phyloP scores from a whole-genome alignment of 1,284 basidiomycete genomes.

The Austroboletus niveus region DNA sequence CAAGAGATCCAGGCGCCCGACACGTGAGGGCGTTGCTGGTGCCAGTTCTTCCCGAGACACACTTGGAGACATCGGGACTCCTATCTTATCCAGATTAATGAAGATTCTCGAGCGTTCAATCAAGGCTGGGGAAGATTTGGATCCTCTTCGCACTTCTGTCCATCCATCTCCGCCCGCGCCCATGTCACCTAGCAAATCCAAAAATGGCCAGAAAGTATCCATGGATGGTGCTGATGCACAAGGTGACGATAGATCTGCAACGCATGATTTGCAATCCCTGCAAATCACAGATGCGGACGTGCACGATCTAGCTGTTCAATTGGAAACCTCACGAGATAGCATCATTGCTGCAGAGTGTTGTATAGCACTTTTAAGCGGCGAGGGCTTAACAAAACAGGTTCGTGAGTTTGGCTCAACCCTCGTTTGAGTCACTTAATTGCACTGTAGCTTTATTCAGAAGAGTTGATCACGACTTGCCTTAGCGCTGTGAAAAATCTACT shows the following conservation, averaged over 20 bases:
- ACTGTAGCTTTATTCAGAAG: conserved; percentile 83
- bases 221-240: conserved; percentile 31
- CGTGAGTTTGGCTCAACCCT: conserved; percentile 18
- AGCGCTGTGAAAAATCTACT: conserved; percentile 77
- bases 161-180: conserved; percentile 13
- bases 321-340: conserved; percentile 67
- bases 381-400: conserved; percentile 82
- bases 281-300: conserved; percentile 50
- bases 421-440: conserved; percentile 1
- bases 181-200: conserved; percentile 30
- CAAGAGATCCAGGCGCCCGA: conserved; percentile 50
- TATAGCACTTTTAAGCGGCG: conserved; percentile 73
- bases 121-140: conserved; percentile 66
- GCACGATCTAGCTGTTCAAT: conserved; percentile 43
- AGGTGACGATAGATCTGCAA: conserved; percentile 19
- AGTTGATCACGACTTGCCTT: conserved; percentile 80
- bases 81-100: conserved; percentile 60
- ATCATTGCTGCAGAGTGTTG: conserved; percentile 81
- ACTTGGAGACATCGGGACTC: conserved; percentile 64
- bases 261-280: conserved; percentile 20
- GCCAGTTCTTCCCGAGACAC: conserved; percentile 49
- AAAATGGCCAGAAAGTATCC: conserved; percentile 23
- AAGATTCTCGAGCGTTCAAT: conserved; percentile 78
- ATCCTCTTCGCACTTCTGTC: conserved; percentile 56
- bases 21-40: conserved; percentile 40